Evolutionary conservation across 352 stramenopile species (phyloP).

Genomic region (Phytophthora idaei): DNA sequence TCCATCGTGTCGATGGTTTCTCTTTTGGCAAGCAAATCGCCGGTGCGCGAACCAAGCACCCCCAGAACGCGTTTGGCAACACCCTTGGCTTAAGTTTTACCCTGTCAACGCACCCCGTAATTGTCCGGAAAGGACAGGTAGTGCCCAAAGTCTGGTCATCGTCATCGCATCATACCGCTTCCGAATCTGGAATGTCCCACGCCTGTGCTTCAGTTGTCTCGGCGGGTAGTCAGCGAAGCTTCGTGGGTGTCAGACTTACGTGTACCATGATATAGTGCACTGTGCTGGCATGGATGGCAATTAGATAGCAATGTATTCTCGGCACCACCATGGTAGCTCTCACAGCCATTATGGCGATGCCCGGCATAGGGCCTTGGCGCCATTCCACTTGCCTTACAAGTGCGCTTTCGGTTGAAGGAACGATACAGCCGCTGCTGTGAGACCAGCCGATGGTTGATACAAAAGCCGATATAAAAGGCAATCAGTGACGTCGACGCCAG

Average conservation of each 20-base stretch:
- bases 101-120: slow-evolving; percentile 10
- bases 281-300: too few relatives aligned
- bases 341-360: not conserved
- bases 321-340: not conserved
- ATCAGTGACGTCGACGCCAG: slow-evolving; percentile 34
- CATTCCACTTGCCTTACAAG: slow-evolving; percentile 6
- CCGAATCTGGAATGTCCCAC: slow-evolving; percentile 8
- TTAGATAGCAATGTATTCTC: too few relatives aligned
- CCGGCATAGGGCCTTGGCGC: not conserved
- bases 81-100: not conserved
- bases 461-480: slow-evolving; percentile 3
- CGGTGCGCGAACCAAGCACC: not conserved
- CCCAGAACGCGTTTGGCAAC: slow-evolving; percentile 5
- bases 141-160: not conserved
- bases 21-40: slow-evolving; percentile 13
- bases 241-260: too few relatives aligned
- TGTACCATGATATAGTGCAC: too few relatives aligned
- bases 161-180: slow-evolving; percentile 10
- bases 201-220: slow-evolving; percentile 2
- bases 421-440: not conserved
- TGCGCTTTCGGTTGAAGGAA: slow-evolving; percentile 16
- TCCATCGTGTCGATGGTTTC: not conserved
- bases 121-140: too few relatives aligned
- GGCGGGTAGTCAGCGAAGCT: slow-evolving; percentile 8
- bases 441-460: slow-evolving; percentile 6